Evolutionary conservation across 2,329 filamentous ascomycete species (phyloP), one percentile per base, ranked within the genome.

Genomic region (Penicillium sp.): DNA sequence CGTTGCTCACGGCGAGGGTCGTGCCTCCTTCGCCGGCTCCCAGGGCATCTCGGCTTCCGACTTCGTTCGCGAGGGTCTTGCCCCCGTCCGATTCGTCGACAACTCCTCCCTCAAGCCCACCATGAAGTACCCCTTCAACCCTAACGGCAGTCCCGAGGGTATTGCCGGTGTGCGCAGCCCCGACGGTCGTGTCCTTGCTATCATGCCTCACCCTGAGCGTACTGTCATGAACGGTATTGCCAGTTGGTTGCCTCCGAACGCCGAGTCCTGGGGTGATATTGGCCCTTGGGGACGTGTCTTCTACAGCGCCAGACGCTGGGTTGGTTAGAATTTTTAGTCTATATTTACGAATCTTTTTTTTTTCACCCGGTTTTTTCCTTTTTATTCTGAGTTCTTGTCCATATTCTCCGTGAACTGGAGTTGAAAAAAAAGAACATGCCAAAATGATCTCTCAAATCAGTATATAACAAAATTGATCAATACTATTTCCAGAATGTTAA

Each of bases 181-280:
- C 43, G 88, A 96, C 70, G 92, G 92, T 13, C 83, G 90, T 56
- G 90, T 95, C 1, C 75, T 96, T 65, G 91, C 91, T 7, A 84
- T 96, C 78, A 96, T 97, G 92, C 92, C 92, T 60, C 92, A 96
- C 74, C 92, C 92, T 1, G 92, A 97, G 78, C 84, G 92, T n/a
- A 95, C 90, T 16, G 86, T 96, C 57, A 79, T 95, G 79, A 86
- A 85, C 56, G 90, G 91, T 57, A 87, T 92, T 59, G 86, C 82
- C 47, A 93, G 89, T 73, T 96, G 87, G 73, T 78, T 88, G 60
- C 89, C 91, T 8, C 79, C 85, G 58, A 83, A 84, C 49, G 69
- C 71, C 34, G 82, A 83, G 64, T 80, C 87, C 60, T 92, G 89
- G 89, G 90, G 89, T 29, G 88, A 92, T 64, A 88, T 88, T 71